Evolutionary conservation across 2,329 filamentous ascomycete species (phyloP).

Genomic region (Penicillium capsulatum): DNA sequence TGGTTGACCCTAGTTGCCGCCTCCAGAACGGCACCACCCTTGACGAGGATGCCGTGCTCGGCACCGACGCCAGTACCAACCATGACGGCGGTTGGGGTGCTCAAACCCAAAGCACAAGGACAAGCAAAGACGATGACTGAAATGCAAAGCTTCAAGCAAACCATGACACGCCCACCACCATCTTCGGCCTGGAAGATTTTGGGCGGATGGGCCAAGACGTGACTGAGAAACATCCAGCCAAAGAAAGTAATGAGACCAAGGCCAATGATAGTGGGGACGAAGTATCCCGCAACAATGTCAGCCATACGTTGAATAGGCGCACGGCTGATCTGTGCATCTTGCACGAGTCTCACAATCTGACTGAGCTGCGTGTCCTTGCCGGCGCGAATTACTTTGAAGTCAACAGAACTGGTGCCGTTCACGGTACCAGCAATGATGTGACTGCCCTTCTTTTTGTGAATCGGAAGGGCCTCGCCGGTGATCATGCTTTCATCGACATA

Average conservation of each 20-base stretch:
- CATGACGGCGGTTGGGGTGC: constrained; percentile 97
- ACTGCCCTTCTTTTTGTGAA: constrained; percentile 78
- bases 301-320: constrained; percentile 93
- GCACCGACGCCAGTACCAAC: constrained; percentile 96
- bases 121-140: constrained; percentile 98
- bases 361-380: constrained; percentile 94
- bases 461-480: constrained; percentile 92
- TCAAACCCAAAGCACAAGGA: constrained; percentile 91
- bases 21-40: constrained; percentile 89
- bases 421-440: constrained; percentile 88
- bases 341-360: constrained; percentile 97
- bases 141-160: constrained; percentile 95
- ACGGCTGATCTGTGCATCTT: constrained; percentile 90
- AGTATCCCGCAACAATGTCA: constrained; percentile 86
- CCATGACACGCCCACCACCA: constrained; percentile 89
- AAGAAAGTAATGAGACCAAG: constrained; percentile 82
- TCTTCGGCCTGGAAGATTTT: constrained; percentile 75
- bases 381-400: constrained; percentile 87
- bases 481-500: constrained; percentile 98
- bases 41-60: constrained; percentile 94
- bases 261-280: constrained; percentile 81
- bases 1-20: constrained; percentile 85
- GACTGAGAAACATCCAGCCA: constrained; percentile 91
- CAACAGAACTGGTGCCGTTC: constrained; percentile 85
- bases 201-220: constrained; percentile 77